A percentile compares a stretch with the other conserved stretches of the same genome.
Evolutionary conservation across 1,139 yeast species (phyloP).

Genomic region (Diutina neorugosa): DNA sequence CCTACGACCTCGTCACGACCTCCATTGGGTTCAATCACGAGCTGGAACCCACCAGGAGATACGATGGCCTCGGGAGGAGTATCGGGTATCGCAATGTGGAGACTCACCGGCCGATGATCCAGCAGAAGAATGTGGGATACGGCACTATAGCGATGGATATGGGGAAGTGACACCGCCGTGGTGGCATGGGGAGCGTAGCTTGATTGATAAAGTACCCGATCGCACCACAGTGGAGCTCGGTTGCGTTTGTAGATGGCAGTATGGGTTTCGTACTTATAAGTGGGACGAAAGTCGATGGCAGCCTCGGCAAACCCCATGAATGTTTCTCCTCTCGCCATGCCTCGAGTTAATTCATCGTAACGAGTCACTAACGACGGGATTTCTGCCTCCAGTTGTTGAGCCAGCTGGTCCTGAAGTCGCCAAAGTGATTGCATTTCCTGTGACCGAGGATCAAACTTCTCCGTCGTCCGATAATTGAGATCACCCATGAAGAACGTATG

Average conservation of each 20-base stretch:
- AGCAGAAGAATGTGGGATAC: constrained; percentile 21
- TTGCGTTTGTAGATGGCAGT: constrained; percentile 41
- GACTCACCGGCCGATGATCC: constrained; percentile 34
- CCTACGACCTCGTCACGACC: constrained; percentile 18
- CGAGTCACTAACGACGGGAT: constrained; percentile 17
- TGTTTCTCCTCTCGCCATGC: constrained; percentile 30
- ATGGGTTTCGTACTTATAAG: constrained; percentile 53
- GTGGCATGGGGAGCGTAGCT: constrained; percentile 27
- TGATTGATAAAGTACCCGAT: constrained; percentile 52
- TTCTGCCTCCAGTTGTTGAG: constrained; percentile 5
- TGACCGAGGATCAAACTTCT: constrained; percentile 11
- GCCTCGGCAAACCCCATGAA: constrained; percentile 59
- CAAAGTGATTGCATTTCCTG: constrained; percentile 10
- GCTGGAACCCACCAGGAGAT: constrained; percentile 29
- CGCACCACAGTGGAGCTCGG: constrained; percentile 84
- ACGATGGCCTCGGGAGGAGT: constrained; percentile 30
- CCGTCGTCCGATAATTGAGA: constrained; percentile 58
- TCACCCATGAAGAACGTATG: constrained; percentile 77
- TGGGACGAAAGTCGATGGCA: constrained; percentile 52
- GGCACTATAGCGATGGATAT: constrained; percentile 27
- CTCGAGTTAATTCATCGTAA: constrained; percentile 49
- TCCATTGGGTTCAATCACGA: constrained; percentile 13
- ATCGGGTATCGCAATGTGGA: constrained; percentile 31
- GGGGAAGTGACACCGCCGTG: no score
- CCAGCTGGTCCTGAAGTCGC: constrained; percentile 15